These are phyloP conservation scores for Ustulina deusta DNA, from an alignment of 2,329 filamentous ascomycete species.

Conservation along the genomic window DNA sequence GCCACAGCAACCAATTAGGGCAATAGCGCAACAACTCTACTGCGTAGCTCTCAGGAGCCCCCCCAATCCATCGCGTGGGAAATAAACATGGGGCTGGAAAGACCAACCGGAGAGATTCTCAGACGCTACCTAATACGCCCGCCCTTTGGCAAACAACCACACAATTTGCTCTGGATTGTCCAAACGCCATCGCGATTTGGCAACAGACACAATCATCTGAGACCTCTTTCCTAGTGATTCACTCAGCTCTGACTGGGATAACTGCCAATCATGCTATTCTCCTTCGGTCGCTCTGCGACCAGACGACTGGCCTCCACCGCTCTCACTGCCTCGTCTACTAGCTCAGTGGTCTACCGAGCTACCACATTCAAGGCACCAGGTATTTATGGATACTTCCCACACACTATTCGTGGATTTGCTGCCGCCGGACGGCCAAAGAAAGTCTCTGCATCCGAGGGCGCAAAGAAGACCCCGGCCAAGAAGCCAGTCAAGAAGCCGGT, in stretches of 20 bases:
- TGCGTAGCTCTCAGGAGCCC: slow-evolving; percentile 21
- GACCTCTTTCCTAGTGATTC: neutral
- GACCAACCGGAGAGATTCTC: slow-evolving; percentile 6
- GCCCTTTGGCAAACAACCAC: slow-evolving; percentile 11
- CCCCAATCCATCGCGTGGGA: slow-evolving; percentile 38
- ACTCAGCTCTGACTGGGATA: slow-evolving; percentile 11
- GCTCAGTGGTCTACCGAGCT: slow-evolving; percentile 39
- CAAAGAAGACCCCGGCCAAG: slow-evolving; percentile 43
- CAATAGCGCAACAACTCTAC: slow-evolving; percentile 18
- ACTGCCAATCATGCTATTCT: slow-evolving; percentile 56
- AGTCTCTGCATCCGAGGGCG: slow-evolving; percentile 14
- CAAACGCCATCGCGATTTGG: neutral
- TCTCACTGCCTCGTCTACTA: slow-evolving; percentile 40
- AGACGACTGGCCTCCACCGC: slow-evolving; percentile 50
- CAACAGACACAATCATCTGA: slow-evolving; percentile 9
- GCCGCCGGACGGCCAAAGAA: slow-evolving; percentile 40
- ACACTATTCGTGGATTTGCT: slow-evolving; percentile 38
- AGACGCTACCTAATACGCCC: neutral
- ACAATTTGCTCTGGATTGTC: neutral
- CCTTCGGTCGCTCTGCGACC: slow-evolving; percentile 55
- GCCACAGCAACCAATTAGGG: slow-evolving; percentile 8
- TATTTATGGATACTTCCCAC: slow-evolving; percentile 20
- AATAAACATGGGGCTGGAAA: slow-evolving; percentile 41
- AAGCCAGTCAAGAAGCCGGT: slow-evolving; percentile 44
- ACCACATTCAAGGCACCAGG: slow-evolving; percentile 13